These are phyloP conservation scores for Fulvia fulva DNA, from an alignment of 2,329 filamentous ascomycete species.

Conservation along the genomic window DNA sequence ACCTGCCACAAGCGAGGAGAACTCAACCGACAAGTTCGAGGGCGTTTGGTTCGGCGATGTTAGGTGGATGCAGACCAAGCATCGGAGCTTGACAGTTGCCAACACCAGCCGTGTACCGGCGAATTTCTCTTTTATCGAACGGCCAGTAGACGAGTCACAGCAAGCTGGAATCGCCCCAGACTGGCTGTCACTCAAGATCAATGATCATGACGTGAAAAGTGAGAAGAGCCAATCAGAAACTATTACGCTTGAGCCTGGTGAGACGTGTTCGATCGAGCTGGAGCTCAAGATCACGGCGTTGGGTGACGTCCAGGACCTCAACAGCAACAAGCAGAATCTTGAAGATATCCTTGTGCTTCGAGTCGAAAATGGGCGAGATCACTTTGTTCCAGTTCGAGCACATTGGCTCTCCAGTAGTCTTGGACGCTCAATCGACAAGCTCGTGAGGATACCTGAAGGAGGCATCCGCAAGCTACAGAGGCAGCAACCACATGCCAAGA, in stretches of 20 bases:
- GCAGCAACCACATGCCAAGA: slow-evolving; percentile 42
- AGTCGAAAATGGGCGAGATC: slow-evolving; percentile 77
- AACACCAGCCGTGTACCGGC: slow-evolving; percentile 85
- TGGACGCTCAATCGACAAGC: slow-evolving; percentile 79
- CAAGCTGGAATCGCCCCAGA: slow-evolving; percentile 45
- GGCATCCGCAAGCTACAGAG: slow-evolving; percentile 68
- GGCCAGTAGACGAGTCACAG: slow-evolving; percentile 51
- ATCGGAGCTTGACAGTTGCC: slow-evolving; percentile 72
- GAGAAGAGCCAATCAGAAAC: slow-evolving; percentile 34
- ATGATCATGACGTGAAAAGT: slow-evolving; percentile 21
- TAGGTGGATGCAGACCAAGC: slow-evolving; percentile 62
- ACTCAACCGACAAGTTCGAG: slow-evolving; percentile 37
- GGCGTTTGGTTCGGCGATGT: slow-evolving; percentile 77
- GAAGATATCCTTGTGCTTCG: slow-evolving; percentile 87
- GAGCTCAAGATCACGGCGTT: slow-evolving; percentile 63
- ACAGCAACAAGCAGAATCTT: slow-evolving; percentile 59
- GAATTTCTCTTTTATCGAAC: slow-evolving; percentile 73
- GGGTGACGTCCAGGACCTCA: slow-evolving; percentile 64
- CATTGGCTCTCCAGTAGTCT: slow-evolving; percentile 79
- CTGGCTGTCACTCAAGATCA: slow-evolving; percentile 64
- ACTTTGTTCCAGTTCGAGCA: slow-evolving; percentile 80
- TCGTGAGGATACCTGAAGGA: slow-evolving; percentile 77
- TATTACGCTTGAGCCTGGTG: slow-evolving; percentile 76
- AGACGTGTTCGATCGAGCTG: slow-evolving; percentile 69
- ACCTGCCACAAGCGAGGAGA: slow-evolving; percentile 12